Base-by-base conservation (phyloP, 495 filamentous ascomycete species). In the Bryoglossum gracile region DNA sequence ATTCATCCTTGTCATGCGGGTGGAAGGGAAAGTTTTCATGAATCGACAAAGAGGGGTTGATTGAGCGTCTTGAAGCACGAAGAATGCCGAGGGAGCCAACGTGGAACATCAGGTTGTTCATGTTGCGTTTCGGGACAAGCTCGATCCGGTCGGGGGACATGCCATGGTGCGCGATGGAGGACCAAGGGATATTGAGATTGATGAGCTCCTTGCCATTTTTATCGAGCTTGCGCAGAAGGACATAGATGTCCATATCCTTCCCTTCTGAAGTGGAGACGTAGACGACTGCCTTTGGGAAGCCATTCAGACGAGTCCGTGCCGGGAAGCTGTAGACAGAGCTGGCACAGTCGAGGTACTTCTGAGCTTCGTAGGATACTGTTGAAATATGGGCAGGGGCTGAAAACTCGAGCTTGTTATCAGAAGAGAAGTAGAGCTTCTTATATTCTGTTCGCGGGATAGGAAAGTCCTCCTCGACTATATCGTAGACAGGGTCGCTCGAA, bases 141-240 rank as follows among this genome's bases (percentile, higher is more conserved):
- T 43, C 41, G 8, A 30, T n/a, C 10, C 18, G 38, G 23, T 41
- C 38, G 5, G 38, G 38, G 19, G 21, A 41, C 5, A 21, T 19
- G 38, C 38, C 11, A 4, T 41, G 38, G 6, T 18, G 9, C 6
- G 38, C 9, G 19, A 41, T 22, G 13, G 41, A 43, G 8, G 41
- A 43, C 41, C 41, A 43, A n/a, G 41, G 41, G 16, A 43, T 43
- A 16, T 43, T 43, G 41, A 43, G 41, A 28, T 43, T 43, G 24
- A 28, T 8, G 8, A 43, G 6, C 8, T 3, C n/a, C 30, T 43
- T 18, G 21, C 24, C 34, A 37, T 37, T 18, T 37, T 16, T 37
- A 16, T 37, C 34, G 43, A 46, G 43, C 16, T 46, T 46, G 24
- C 26, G 25, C 4, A 46, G 25, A 35, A 46, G 10, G 14, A 46